phyloP scores from a whole-genome alignment of 2,329 filamentous ascomycete species.

The Calcarisporium arbuscula region DNA sequence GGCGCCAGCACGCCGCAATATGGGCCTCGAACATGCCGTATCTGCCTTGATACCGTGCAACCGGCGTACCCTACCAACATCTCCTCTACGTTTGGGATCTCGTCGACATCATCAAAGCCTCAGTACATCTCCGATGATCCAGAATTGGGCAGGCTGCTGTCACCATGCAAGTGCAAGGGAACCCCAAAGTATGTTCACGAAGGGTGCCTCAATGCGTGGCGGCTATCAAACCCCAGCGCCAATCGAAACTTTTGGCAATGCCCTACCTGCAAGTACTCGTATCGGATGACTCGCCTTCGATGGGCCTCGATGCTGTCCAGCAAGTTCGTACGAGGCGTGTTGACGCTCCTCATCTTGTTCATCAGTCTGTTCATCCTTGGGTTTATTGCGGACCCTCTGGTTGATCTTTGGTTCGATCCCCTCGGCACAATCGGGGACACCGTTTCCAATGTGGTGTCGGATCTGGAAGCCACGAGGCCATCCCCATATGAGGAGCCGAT shows the following conservation, averaged over 20 bases:
- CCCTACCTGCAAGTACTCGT: slow-evolving; percentile 79
- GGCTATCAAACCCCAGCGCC: slow-evolving; percentile 60
- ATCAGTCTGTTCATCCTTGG: slow-evolving; percentile 74
- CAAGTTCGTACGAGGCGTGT: slow-evolving; percentile 55
- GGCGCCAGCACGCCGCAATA: slow-evolving; percentile 40
- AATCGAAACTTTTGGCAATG: slow-evolving; percentile 78
- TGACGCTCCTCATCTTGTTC: slow-evolving; percentile 69
- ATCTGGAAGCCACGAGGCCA: slow-evolving; percentile 27
- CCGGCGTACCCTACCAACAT: slow-evolving; percentile 37
- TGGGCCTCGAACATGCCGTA: slow-evolving; percentile 72
- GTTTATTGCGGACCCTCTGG: slow-evolving; percentile 87
- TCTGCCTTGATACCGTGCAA: slow-evolving; percentile 69
- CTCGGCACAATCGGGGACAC: slow-evolving; percentile 52
- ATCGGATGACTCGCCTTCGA: slow-evolving; percentile 68
- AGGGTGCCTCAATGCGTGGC: slow-evolving; percentile 78
- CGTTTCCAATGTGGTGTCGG: slow-evolving; percentile 38
- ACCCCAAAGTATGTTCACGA: slow-evolving; percentile 93
- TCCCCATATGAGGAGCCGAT: slow-evolving; percentile 41
- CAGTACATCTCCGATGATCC: slow-evolving; percentile 69
- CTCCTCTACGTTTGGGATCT: slow-evolving; percentile 25
- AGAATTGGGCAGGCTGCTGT: slow-evolving; percentile 70
- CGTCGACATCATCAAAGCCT: slow-evolving; percentile 26
- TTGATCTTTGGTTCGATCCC: slow-evolving; percentile 82
- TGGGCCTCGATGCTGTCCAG: slow-evolving; percentile 68
- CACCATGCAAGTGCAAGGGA: slow-evolving; percentile 90